Evolutionary conservation across 2,329 filamentous ascomycete species (phyloP), one percentile per base, ranked within the genome.

Genomic region (Aspergillus uvarum): DNA sequence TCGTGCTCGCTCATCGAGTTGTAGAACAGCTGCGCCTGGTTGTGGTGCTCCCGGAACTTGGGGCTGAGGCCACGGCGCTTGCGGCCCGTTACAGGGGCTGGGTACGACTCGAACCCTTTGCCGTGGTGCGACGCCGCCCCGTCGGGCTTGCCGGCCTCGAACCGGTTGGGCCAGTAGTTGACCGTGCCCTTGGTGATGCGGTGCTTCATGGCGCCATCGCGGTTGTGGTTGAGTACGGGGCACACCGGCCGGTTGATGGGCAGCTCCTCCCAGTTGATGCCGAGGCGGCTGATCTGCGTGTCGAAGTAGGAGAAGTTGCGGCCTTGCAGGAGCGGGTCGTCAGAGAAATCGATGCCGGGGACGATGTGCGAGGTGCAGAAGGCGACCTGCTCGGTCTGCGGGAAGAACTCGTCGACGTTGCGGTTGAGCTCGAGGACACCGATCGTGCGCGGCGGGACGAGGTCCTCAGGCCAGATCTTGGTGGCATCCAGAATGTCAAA

Each of bases 401-500:
- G 81, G 76, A 94, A 95, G 78, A 85, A 95, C 71, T 95, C 90
- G 63, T 94, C 90, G 1, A 89, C 81, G 60, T 91, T 94, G 56
- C 84, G 84, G 80, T 94, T 93, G 6, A 96, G 82, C 71, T 92
- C 87, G 0, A 96, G 72, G 74, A 93, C 85, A 42, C 90, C 91
- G 59, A 95, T 90, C 70, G 91, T 91, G 10, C 88, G 84, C 24
- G 94, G 81, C 0, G 90, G 90, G 0, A 92, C 79, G 0, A 87
- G 76, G 14, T 93, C 89, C 71, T 95, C 89, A 0, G 91, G 91
- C 90, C 90, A 94, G 29, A 94, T 75, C 77, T 95, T 95, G 47
- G 91, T 95, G 0, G 90, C 87, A 65, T 95, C 91, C 1, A 95
- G 83, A 22, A 93, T 88, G 68, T 95, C 91, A 62, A 95, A 94